Evolutionary conservation across 2,329 filamentous ascomycete genomes (phyloP), one percentile per base, ranked within the genome.

Genomic region (Aspergillus puulaauensis): DNA sequence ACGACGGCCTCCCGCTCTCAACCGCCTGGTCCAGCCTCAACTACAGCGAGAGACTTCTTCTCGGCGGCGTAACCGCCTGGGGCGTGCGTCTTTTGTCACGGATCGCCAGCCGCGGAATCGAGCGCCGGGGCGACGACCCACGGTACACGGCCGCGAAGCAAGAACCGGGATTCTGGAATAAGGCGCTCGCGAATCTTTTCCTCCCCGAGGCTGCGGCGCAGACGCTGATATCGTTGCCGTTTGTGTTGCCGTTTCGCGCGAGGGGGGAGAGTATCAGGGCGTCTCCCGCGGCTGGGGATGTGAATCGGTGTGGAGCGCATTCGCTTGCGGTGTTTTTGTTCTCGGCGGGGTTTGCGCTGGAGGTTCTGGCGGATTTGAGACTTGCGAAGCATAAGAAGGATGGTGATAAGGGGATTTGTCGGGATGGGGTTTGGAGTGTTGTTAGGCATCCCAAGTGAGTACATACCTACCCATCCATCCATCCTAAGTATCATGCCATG

Each of bases 391-490:
- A 84, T 67, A 79, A 80, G 59, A 72, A 73, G 45, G 69, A 78
- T 21, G 27, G 45, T 74, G 75, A 15, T 65, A 54, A 35, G 3
- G 74, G 73, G 39, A 73, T 86, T 31, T 77, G 81, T 60, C 78
- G 80, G 14, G 77, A 82, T n/a, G 83, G 83, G 12, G 84, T 87
- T 31, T 86, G 83, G 82, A 83, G 82, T 63, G 78, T 86, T 33
- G 83, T 86, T 24, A 74, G 85, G 49, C 83, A 86, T 71, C 84
- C 84, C 0, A 86, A 86, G 83, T 86, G 75, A 69, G 81, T 74
- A 17, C 11, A 7, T n/a, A 8, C 9, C 31, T 37, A 37, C 2
- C 2, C 3, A 21, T 21, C 33, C 33, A 12, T 15, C 27, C 15
- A 35, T 14, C 2, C 3, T 3, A 1, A 21, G 21, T 1, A 21